Conservation (phyloP, 169 alveolate genomes). For the Haemoproteus tartakovskyi region DNA sequence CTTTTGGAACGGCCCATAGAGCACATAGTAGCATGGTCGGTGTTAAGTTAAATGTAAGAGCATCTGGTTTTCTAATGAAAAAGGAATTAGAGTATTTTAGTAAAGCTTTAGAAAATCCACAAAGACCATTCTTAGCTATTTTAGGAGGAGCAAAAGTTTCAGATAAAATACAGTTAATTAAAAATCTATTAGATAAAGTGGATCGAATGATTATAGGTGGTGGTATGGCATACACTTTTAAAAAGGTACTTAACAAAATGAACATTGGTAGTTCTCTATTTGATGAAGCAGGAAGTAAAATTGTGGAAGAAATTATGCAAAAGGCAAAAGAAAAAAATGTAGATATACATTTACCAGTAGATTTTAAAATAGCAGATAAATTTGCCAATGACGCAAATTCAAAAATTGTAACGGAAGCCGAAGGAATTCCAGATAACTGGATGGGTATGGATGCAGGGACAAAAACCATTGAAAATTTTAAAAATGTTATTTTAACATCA, state of each 20-base stretch:
- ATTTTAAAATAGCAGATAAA: conserved; percentile 89
- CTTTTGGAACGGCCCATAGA: conserved; percentile 98
- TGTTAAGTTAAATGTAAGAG: conserved; percentile 85
- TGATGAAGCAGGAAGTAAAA: conserved; percentile 95
- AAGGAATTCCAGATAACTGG: conserved; percentile 95
- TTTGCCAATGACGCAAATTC: conserved; percentile 88
- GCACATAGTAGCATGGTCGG: conserved; percentile 98
- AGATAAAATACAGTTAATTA: conserved; percentile 95
- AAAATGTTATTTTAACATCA: conserved; percentile 81
- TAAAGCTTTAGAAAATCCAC: conserved; percentile 92
- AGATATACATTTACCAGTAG: conserved; percentile 92
- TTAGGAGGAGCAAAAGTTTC: conserved; percentile 98
- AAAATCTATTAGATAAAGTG: conserved; percentile 89
- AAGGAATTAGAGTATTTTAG: conserved; percentile 95
- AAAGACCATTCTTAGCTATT: conserved; percentile 93
- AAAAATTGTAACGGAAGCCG: conserved; percentile 79
- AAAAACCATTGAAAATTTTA: conserved; percentile 81
- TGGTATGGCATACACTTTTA: conserved; percentile 98
- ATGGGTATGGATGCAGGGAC: conserved; percentile 98
- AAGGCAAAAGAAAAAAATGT: conserved; percentile 91
- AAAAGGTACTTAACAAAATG: conserved; percentile 86
- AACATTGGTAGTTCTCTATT: conserved; percentile 91
- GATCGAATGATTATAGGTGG: conserved; percentile 97
- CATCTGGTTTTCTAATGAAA: conserved; percentile 93
- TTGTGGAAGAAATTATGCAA: conserved; percentile 91